Percentiles rank a stretch among this genome's conserved stretches.
These are phyloP conservation scores for Trametes meyenii DNA, from an alignment of 768 basidiomycete genomes.

Conservation along the genomic window DNA sequence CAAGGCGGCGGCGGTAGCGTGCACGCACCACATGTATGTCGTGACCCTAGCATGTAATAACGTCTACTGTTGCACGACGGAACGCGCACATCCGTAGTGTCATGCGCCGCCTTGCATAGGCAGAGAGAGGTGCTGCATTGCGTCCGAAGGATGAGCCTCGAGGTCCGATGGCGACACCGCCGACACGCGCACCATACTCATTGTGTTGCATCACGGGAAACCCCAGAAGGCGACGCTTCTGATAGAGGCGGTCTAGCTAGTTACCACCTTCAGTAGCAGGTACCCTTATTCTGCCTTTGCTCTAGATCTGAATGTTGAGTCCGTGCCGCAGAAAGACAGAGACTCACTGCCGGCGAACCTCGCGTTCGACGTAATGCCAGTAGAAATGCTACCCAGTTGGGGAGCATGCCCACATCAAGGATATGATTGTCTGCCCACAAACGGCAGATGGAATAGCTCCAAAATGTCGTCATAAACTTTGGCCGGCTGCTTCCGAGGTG, in stretches of 20 bases:
- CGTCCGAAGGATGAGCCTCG: neutral
- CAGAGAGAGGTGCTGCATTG: neutral
- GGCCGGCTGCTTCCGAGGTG: no score
- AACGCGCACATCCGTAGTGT: neutral
- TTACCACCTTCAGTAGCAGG: neutral
- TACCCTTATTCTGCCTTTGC: neutral
- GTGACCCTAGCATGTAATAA: constrained; percentile 4
- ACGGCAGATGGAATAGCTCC: no score
- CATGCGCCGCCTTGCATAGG: no score
- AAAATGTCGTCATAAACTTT: no score
- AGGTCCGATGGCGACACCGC: constrained; percentile 3
- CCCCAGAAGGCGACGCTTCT: neutral
- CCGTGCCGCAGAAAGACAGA: neutral
- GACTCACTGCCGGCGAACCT: no score
- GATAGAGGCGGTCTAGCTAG: neutral
- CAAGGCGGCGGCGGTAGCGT: neutral
- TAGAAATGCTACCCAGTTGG: no score
- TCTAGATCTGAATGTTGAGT: neutral
- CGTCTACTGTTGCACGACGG: neutral
- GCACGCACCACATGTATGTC: constrained; percentile 1
- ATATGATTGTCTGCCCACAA: no score
- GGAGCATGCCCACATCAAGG: no score
- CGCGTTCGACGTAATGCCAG: no score
- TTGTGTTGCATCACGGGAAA: no score
- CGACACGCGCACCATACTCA: neutral